Percentiles rank a stretch among this genome's conserved stretches.
These are phyloP conservation scores for Xylaria intraflava DNA, from an alignment of 495 filamentous ascomycete species.

Conservation along the genomic window DNA sequence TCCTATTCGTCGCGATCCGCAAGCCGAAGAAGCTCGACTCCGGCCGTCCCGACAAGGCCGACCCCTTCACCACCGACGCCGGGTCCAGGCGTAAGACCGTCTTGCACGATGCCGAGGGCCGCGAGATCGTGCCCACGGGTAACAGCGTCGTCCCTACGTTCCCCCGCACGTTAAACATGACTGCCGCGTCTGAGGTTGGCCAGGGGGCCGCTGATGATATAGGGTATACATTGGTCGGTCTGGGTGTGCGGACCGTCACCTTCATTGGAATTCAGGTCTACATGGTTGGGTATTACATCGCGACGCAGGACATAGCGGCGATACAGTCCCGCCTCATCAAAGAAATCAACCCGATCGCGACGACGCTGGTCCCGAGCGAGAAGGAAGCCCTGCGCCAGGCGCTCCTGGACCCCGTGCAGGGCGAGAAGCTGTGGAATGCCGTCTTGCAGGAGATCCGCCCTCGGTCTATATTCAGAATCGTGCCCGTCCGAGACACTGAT, in stretches of 20 bases:
- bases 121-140: slow-evolving; percentile 70
- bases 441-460: slow-evolving; percentile 55
- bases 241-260: slow-evolving; percentile 82
- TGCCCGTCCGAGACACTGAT: slow-evolving; percentile 82
- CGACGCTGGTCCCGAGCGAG: slow-evolving; percentile 72
- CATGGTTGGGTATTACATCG: slow-evolving; percentile 85
- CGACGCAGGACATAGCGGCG: slow-evolving; percentile 63
- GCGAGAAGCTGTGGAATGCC: slow-evolving; percentile 64
- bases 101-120: slow-evolving; percentile 48
- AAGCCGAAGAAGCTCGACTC: slow-evolving; percentile 40
- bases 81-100: slow-evolving; percentile 49
- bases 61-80: slow-evolving; percentile 36
- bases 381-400: slow-evolving; percentile 59
- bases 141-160: slow-evolving; percentile 77
- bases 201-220: slow-evolving; percentile 33
- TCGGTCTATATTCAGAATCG: slow-evolving; percentile 67
- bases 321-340: slow-evolving; percentile 42
- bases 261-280: slow-evolving; percentile 92
- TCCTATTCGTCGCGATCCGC: slow-evolving; percentile 29
- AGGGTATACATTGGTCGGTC: slow-evolving; percentile 80
- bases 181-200: slow-evolving; percentile 31
- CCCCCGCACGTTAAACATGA: slow-evolving; percentile 62
- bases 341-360: slow-evolving; percentile 59
- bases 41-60: slow-evolving; percentile 31
- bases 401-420: slow-evolving; percentile 62